phyloP scores from a whole-genome alignment of 2,329 filamentous ascomycete genomes.

The Diaporthe nobilis region DNA sequence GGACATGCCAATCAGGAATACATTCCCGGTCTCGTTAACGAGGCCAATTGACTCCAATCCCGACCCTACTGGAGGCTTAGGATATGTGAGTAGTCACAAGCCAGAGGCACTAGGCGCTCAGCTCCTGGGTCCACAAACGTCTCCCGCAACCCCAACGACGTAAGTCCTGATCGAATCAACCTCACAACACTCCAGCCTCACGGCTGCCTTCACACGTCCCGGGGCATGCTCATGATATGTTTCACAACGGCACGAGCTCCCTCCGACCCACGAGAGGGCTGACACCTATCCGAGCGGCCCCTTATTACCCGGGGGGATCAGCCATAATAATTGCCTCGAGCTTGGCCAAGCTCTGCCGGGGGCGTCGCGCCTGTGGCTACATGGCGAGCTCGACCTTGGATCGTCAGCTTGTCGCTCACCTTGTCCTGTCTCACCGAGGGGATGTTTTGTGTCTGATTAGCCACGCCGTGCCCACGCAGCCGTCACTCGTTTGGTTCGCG shows the following conservation, averaged over 20 bases:
- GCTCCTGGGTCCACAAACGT: slow-evolving; percentile 19
- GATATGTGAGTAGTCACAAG: slow-evolving; percentile 25
- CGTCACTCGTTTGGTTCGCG: slow-evolving; percentile 28
- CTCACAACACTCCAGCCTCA: slow-evolving; percentile 16
- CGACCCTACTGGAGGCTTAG: slow-evolving; percentile 9
- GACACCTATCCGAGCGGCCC: slow-evolving; percentile 7
- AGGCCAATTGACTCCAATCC: slow-evolving; percentile 13
- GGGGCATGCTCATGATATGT: slow-evolving; percentile 8
- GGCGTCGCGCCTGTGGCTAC: slow-evolving; percentile 29
- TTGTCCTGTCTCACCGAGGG: slow-evolving; percentile 6
- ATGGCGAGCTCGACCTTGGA: slow-evolving; percentile 6
- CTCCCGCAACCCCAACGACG: slow-evolving; percentile 7
- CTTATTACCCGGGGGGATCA: neutral
- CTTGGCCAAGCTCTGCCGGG: neutral
- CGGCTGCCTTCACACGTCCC: neutral
- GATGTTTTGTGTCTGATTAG: slow-evolving; percentile 28
- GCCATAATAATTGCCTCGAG: slow-evolving; percentile 7
- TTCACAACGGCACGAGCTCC: neutral
- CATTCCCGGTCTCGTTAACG: slow-evolving; percentile 19
- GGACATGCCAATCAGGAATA: slow-evolving; percentile 31
- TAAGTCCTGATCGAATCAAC: slow-evolving; percentile 18
- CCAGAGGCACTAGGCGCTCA: slow-evolving; percentile 20
- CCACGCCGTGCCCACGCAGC: slow-evolving; percentile 16
- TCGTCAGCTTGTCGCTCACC: slow-evolving; percentile 8
- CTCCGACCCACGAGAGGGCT: neutral